Evolutionary conservation across 208 protist species (phyloP).

Genomic region (Crithidia acanthocephali): DNA sequence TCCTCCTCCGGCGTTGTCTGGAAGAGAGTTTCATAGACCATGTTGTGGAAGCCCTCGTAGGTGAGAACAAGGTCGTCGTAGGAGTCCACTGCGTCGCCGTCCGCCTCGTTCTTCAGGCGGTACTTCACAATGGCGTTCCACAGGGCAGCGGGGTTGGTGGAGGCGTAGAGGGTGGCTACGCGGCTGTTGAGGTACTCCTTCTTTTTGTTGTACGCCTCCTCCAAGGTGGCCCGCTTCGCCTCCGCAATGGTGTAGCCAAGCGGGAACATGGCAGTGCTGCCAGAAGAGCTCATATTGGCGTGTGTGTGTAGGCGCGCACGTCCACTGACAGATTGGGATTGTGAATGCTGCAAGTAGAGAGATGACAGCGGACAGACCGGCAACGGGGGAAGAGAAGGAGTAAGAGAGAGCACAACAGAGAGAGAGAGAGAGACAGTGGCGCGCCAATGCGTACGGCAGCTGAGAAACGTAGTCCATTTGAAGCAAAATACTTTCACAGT

Average conservation of each 20-base stretch:
- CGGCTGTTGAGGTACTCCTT: slow-evolving; percentile 52
- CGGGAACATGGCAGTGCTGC: slow-evolving; percentile 28
- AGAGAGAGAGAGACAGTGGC: too few species aligned
- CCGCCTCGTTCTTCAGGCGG: slow-evolving; percentile 25
- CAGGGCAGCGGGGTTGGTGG: slow-evolving; percentile 73
- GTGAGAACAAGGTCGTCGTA: slow-evolving; percentile 74
- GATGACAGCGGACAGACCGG: too few species aligned
- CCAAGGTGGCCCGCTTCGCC: slow-evolving; percentile 35
- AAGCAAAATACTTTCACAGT: too few species aligned
- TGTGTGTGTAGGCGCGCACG: not conserved
- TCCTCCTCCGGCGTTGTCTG: slow-evolving; percentile 53
- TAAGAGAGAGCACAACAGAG: too few species aligned
- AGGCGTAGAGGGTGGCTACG: slow-evolving; percentile 54
- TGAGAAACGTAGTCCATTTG: too few species aligned
- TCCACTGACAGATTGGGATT: not conserved
- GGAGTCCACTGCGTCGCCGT: slow-evolving; percentile 39
- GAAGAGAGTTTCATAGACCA: slow-evolving; percentile 84
- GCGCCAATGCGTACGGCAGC: too few species aligned
- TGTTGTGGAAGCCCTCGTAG: slow-evolving; percentile 69
- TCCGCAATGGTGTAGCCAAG: slow-evolving; percentile 30
- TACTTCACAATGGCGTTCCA: slow-evolving; percentile 84
- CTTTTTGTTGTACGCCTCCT: slow-evolving; percentile 50
- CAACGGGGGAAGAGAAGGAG: too few species aligned
- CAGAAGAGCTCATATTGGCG: slow-evolving; percentile 2
- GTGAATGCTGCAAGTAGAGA: too few species aligned